Percentiles rank a stretch among this genome's conserved stretches.
phyloP scores from a whole-genome alignment of 2,329 filamentous ascomycete species.

The Lecanicillium sp. region DNA sequence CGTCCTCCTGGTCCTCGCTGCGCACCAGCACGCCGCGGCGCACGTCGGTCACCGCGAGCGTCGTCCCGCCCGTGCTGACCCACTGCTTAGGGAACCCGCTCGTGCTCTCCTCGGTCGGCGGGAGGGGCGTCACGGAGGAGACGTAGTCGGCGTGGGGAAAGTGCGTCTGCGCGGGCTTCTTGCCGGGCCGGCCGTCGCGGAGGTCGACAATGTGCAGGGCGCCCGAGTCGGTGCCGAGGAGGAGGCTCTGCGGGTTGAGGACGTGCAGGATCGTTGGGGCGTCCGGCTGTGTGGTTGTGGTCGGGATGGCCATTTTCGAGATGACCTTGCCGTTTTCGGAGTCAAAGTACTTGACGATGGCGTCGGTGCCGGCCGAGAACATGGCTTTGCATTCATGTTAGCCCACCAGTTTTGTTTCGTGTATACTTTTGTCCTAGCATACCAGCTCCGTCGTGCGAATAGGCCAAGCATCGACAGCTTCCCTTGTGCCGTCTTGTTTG shows the following conservation, averaged over 20 bases:
- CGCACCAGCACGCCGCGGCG: constrained; percentile 78
- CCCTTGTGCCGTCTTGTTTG: constrained; percentile 86
- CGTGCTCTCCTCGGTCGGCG: constrained; percentile 71
- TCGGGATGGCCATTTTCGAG: constrained; percentile 76
- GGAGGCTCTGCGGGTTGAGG: constrained; percentile 79
- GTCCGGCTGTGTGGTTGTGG: constrained; percentile 50
- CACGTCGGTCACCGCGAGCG: constrained; percentile 82
- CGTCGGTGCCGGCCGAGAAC: constrained; percentile 59
- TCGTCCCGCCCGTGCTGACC: constrained; percentile 88
- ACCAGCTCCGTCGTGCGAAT: constrained; percentile 69
- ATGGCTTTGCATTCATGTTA: constrained; percentile 34
- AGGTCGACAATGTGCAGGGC: constrained; percentile 85
- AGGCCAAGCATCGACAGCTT: constrained; percentile 78
- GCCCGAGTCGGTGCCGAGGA: constrained; percentile 86
- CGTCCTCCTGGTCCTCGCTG: constrained; percentile 92
- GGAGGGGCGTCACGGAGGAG: constrained; percentile 78
- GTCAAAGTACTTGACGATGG: constrained; percentile 52
- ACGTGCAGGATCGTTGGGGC: constrained; percentile 75
- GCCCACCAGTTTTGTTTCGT: constrained; percentile 5
- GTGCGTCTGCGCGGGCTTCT: constrained; percentile 71
- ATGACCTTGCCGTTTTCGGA: constrained; percentile 60
- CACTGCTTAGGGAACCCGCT: constrained; percentile 91
- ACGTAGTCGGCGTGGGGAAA: constrained; percentile 90
- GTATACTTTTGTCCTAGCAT: constrained; percentile 22
- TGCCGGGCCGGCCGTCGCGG: constrained; percentile 52